These are phyloP conservation scores for Malbranchea zuffiana DNA, from an alignment of 2,329 filamentous ascomycete species.

Conservation along the genomic window DNA sequence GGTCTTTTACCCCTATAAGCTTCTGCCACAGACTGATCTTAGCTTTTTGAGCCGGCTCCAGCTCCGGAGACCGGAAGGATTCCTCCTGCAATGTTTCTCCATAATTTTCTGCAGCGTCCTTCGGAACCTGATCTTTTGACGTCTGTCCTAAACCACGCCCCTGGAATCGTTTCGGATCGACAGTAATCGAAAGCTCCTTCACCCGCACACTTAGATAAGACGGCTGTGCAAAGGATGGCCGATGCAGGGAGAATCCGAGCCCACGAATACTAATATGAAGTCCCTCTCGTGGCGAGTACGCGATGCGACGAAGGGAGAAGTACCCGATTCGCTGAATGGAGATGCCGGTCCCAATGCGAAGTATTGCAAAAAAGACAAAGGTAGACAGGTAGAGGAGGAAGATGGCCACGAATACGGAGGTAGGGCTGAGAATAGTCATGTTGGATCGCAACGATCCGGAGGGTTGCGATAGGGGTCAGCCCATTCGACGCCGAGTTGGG, in stretches of 20 bases:
- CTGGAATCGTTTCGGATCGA: constrained; percentile 55
- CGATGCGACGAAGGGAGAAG: constrained; percentile 78
- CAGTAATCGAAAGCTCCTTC: constrained; percentile 70
- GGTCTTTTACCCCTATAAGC: constrained; percentile 68
- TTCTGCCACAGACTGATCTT: too few relatives aligned
- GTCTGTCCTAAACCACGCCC: constrained; percentile 12
- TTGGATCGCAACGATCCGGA: constrained; percentile 7
- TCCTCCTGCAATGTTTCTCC: background rate
- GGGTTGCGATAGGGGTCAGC: constrained; percentile 11
- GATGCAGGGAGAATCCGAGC: constrained; percentile 76
- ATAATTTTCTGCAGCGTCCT: constrained; percentile 1
- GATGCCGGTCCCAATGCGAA: constrained; percentile 84
- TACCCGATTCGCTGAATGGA: constrained; percentile 95
- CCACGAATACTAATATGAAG: constrained; percentile 81
- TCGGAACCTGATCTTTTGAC: background rate
- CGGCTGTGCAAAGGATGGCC: constrained; percentile 91
- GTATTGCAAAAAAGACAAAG: constrained; percentile 84
- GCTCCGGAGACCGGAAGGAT: constrained; percentile 8
- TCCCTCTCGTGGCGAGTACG: constrained; percentile 81
- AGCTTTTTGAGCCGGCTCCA: constrained; percentile 50
- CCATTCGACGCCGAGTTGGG: constrained; percentile 6
- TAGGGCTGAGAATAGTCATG: constrained; percentile 45
- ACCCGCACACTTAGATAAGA: constrained; percentile 91
- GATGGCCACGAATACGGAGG: constrained; percentile 75
- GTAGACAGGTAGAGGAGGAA: constrained; percentile 81